A percentile compares a stretch with the other conserved stretches of the same genome.
Conservation (phyloP, 129 eudicot species). For the Calendula officinalis region DNA sequence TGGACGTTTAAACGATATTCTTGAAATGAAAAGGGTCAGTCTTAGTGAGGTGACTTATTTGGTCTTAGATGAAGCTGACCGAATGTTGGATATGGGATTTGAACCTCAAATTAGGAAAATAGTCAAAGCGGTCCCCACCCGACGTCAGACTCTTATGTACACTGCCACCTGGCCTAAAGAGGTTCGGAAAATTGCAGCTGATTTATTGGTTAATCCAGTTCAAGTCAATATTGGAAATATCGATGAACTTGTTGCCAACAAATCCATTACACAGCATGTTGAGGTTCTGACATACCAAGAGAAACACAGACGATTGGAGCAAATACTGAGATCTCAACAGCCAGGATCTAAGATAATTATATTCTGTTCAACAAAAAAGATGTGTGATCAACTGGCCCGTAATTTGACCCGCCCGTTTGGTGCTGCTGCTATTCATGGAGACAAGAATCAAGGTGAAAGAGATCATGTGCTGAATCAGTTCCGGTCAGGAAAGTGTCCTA, state of each 20-base stretch:
- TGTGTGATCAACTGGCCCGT: conserved; percentile 93
- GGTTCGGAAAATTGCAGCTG: conserved; percentile 97
- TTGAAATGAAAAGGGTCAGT: conserved; percentile 82
- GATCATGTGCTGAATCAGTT: conserved; percentile 83
- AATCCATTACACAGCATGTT: conserved; percentile 91
- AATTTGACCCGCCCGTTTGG: conserved; percentile 66
- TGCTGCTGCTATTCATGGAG: conserved; percentile 98
- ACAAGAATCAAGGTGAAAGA: conserved; percentile 86
- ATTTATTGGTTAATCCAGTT: conserved; percentile 72
- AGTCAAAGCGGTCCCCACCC: conserved; percentile 73
- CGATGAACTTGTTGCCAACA: conserved; percentile 94
- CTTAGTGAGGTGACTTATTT: conserved; percentile 88
- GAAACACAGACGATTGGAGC: conserved; percentile 72
- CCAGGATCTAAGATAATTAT: conserved; percentile 90
- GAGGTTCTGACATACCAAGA: conserved; percentile 68
- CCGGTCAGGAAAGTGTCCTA: conserved; percentile 78
- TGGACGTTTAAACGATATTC: conserved; percentile 92
- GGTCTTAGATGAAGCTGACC: conserved; percentile 98
- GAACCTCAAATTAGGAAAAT: conserved; percentile 97
- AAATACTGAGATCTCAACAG: conserved; percentile 89
- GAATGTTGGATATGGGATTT: conserved; percentile 99
- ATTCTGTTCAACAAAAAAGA: conserved; percentile 91
- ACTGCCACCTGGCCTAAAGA: conserved; percentile 99
- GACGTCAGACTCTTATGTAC: conserved; percentile 95
- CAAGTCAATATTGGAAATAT: conserved; percentile 96